Evolutionary conservation across 345 rosid genomes (phyloP).

Genomic region (Brassica carinata): DNA sequence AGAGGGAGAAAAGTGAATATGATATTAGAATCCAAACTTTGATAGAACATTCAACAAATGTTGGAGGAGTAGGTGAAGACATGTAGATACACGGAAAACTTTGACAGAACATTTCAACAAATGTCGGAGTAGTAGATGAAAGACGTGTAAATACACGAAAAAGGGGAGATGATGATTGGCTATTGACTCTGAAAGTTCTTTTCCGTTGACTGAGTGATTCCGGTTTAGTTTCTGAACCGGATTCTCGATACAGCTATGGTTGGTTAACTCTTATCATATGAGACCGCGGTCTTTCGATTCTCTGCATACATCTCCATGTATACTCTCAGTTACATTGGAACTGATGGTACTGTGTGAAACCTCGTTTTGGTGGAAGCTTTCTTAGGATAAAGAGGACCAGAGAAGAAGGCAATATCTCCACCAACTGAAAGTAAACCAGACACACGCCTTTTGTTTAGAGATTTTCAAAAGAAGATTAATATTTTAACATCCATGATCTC

Average conservation of each 20-base stretch:
- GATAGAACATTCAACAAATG: background rate
- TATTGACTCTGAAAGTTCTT: background rate
- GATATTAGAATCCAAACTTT: background rate
- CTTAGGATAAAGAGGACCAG: conserved; percentile 70
- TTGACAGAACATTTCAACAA: background rate
- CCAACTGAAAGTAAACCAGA: conserved; percentile 50
- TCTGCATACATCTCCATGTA: background rate
- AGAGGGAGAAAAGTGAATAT: background rate
- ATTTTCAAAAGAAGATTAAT: background rate
- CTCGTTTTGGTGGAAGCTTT: conserved; percentile 77
- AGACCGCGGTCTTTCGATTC: background rate
- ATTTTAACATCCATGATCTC: background rate
- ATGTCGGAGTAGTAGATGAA: background rate
- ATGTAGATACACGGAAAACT: no score
- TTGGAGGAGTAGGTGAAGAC: background rate
- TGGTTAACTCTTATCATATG: background rate
- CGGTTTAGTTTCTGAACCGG: background rate
- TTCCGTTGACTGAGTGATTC: no score
- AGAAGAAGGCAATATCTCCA: conserved; percentile 75
- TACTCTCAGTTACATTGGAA: background rate
- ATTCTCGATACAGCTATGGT: background rate
- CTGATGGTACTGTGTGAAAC: conserved; percentile 50
- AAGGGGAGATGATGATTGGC: background rate
- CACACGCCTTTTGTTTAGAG: background rate
- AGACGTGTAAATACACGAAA: background rate